These are phyloP conservation scores for Aureobasidium sp. DNA, from an alignment of 2,329 filamentous ascomycete species.

Conservation along the genomic window DNA sequence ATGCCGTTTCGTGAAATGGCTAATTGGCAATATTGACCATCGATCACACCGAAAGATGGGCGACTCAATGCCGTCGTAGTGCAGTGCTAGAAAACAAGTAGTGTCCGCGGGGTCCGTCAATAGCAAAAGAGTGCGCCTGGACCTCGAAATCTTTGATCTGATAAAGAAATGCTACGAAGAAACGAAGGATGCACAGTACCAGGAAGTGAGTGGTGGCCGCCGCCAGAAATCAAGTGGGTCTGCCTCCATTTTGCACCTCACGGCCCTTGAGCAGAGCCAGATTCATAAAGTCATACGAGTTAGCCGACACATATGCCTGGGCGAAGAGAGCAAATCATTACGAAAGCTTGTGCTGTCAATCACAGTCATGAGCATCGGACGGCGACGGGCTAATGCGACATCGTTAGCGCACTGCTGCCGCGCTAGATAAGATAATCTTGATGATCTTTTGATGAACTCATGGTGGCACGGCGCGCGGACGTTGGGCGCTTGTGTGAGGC, in stretches of 20 bases:
- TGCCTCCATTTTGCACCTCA: conserved; percentile 1
- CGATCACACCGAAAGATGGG: background rate
- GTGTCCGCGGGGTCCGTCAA: background rate
- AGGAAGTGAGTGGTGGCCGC: background rate
- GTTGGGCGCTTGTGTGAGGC: background rate
- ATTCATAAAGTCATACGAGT: conserved; percentile 12
- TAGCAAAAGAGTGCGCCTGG: background rate
- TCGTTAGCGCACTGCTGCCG: conserved; percentile 1
- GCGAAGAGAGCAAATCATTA: background rate
- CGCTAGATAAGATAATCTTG: conserved; percentile 14
- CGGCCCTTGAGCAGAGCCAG: background rate
- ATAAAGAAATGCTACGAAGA: conserved; percentile 1
- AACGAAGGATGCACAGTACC: conserved; percentile 5
- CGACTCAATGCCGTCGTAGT: background rate
- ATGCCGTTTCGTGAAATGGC: background rate
- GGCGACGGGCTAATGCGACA: background rate
- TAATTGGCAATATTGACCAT: background rate
- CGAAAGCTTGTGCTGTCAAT: conserved; percentile 4
- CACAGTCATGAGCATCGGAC: background rate
- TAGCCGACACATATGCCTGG: background rate
- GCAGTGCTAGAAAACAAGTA: background rate
- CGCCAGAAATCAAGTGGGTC: background rate
- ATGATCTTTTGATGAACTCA: conserved; percentile 8
- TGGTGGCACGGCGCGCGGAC: background rate
- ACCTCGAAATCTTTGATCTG: background rate